Conservation (phyloP, 148 eudicot genomes). For the Vaccinium darrowii region DNA sequence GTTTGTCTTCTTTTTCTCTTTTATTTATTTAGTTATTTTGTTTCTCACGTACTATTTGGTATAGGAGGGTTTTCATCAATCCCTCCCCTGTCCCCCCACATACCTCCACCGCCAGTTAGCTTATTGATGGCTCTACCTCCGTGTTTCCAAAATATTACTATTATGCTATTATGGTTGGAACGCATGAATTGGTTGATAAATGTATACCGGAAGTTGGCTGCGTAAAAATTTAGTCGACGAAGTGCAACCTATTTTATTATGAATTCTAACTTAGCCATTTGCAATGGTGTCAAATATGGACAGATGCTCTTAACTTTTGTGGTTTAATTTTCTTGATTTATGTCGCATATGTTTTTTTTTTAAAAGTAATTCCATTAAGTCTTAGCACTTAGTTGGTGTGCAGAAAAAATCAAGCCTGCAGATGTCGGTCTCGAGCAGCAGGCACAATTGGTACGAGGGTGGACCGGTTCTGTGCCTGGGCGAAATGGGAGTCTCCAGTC, state of each 20-base stretch:
- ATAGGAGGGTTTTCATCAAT: not conserved
- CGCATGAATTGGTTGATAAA: too few species aligned
- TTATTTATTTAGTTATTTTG: not conserved
- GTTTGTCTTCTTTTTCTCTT: not conserved
- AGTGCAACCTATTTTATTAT: not conserved
- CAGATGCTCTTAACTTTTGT: too few species aligned
- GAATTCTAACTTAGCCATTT: not conserved
- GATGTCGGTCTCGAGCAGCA: constrained; percentile 97
- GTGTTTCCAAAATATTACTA: too few species aligned
- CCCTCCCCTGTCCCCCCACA: too few species aligned
- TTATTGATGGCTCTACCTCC: too few species aligned
- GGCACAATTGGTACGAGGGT: constrained; percentile 66
- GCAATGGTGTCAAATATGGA: not conserved
- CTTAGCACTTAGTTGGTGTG: not conserved
- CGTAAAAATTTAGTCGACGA: not conserved
- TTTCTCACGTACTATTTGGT: not conserved
- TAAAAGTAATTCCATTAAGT: not conserved
- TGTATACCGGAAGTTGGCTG: not conserved
- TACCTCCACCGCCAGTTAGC: too few species aligned
- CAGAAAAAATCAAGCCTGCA: constrained; percentile 93
- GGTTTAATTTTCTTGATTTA: not conserved
- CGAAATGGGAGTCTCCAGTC: constrained; percentile 59
- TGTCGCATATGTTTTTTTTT: not conserved
- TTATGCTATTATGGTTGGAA: too few species aligned
- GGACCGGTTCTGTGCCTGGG: constrained; percentile 56